Conservation (phyloP, 805 yeast genomes). For the Millerozyma acaciae region DNA sequence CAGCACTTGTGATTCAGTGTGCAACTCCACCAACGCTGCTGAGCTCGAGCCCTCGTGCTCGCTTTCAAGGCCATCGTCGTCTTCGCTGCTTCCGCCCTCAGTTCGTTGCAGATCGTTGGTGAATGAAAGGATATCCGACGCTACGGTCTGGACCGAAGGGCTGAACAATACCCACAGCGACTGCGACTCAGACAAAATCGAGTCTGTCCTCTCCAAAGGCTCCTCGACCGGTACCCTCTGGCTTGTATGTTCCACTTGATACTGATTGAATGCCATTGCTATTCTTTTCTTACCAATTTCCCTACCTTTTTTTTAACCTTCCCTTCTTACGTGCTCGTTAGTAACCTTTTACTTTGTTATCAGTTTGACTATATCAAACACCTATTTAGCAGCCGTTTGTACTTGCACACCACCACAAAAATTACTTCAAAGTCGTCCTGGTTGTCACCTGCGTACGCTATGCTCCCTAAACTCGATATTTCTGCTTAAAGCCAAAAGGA, state of each 20-base stretch:
- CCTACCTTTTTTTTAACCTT: background rate
- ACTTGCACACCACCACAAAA: too few relatives aligned
- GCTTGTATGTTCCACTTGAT: conserved; percentile 5
- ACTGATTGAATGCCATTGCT: conserved; percentile 2
- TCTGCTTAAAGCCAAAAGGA: too few relatives aligned
- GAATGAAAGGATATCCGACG: conserved; percentile 25
- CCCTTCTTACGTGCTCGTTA: background rate
- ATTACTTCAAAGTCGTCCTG: too few relatives aligned
- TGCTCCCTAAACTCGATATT: too few relatives aligned
- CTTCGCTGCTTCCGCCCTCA: conserved; percentile 1
- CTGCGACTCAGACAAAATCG: conserved; percentile 20
- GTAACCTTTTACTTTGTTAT: too few relatives aligned
- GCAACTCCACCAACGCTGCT: background rate
- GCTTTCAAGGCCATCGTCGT: background rate
- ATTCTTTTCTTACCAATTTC: background rate
- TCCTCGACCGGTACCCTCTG: conserved; percentile 8
- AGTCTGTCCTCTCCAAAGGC: conserved; percentile 14
- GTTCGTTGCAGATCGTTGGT: conserved; percentile 13
- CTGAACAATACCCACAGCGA: conserved; percentile 27
- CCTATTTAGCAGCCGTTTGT: too few relatives aligned
- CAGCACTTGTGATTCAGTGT: background rate
- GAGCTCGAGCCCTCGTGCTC: background rate
- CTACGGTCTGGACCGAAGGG: conserved; percentile 14
- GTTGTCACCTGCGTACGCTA: too few relatives aligned
- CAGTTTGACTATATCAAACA: too few relatives aligned